Conservation (phyloP, 164 flowering plant genomes). For the Chimonanthus salicifolius region DNA sequence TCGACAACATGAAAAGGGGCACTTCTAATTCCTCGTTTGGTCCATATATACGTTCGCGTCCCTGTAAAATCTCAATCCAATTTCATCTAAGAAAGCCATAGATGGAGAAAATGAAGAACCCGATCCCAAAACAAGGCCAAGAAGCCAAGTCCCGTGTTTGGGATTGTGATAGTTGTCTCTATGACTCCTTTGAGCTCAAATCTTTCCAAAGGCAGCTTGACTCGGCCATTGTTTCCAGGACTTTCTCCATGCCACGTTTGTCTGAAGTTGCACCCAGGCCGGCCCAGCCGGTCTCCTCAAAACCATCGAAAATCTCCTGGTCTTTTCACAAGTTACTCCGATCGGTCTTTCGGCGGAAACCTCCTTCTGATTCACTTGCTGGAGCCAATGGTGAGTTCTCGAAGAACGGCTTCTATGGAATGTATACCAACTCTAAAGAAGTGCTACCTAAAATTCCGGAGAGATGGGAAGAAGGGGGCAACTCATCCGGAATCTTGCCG, state of each 20-base stretch:
- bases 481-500: background rate
- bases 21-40: background rate
- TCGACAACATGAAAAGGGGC: slow-evolving; percentile 1
- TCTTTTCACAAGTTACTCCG: slow-evolving; percentile 48
- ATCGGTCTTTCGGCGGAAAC: slow-evolving; percentile 38
- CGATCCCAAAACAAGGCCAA: background rate
- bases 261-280: slow-evolving; percentile 10
- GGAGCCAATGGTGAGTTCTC: slow-evolving; percentile 3
- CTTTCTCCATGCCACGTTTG: slow-evolving; percentile 7
- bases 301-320: slow-evolving; percentile 47
- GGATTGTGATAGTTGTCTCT: slow-evolving; percentile 86
- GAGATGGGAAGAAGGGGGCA: background rate
- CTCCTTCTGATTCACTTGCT: background rate
- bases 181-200: slow-evolving; percentile 87
- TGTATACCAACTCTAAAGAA: slow-evolving; percentile 21
- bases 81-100: background rate
- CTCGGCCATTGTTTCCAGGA: slow-evolving; percentile 47
- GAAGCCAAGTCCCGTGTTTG: slow-evolving; percentile 33
- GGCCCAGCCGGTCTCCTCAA: slow-evolving; percentile 13
- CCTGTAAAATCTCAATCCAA: background rate
- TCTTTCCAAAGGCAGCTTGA: slow-evolving; percentile 76
- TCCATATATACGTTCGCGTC: background rate
- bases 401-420: slow-evolving; percentile 17
- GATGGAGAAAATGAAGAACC: slow-evolving; percentile 11
- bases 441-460: background rate